These are phyloP conservation scores for Arthrobotrys entomopaga DNA, from an alignment of 2,329 filamentous ascomycete genomes.

Conservation along the genomic window DNA sequence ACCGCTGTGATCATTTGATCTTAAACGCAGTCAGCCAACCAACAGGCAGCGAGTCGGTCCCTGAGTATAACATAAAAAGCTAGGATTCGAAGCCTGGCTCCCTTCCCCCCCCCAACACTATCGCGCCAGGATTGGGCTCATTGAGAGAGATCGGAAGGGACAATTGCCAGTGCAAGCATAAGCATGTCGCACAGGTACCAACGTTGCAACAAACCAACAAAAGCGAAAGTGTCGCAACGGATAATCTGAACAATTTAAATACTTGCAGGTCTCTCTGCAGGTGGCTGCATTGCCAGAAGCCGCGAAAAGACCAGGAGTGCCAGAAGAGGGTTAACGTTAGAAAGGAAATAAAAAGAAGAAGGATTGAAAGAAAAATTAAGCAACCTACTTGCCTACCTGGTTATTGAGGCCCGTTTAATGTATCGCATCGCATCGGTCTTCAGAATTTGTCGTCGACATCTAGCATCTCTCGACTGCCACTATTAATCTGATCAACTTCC, in stretches of 20 bases:
- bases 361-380: too few relatives aligned
- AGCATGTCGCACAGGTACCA: constrained; percentile 13
- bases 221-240: constrained; percentile 1
- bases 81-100: constrained; percentile 1
- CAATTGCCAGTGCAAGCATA: background rate
- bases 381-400: background rate
- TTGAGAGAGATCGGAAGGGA: background rate
- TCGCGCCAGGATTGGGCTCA: constrained; percentile 7
- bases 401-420: too few relatives aligned
- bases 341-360: background rate
- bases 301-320: background rate
- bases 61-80: background rate
- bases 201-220: constrained; percentile 3
- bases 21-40: too few relatives aligned
- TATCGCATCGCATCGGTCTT: too few relatives aligned
- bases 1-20: too few relatives aligned
- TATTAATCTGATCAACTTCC: too few relatives aligned
- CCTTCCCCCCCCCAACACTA: background rate
- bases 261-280: constrained; percentile 3
- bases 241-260: constrained; percentile 26
- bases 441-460: too few relatives aligned
- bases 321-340: background rate
- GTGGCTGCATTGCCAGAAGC: background rate
- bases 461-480: too few relatives aligned
- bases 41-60: too few relatives aligned